Evolutionary conservation across 352 stramenopile genomes (phyloP).

Genomic region (Pythium myriotylum): DNA sequence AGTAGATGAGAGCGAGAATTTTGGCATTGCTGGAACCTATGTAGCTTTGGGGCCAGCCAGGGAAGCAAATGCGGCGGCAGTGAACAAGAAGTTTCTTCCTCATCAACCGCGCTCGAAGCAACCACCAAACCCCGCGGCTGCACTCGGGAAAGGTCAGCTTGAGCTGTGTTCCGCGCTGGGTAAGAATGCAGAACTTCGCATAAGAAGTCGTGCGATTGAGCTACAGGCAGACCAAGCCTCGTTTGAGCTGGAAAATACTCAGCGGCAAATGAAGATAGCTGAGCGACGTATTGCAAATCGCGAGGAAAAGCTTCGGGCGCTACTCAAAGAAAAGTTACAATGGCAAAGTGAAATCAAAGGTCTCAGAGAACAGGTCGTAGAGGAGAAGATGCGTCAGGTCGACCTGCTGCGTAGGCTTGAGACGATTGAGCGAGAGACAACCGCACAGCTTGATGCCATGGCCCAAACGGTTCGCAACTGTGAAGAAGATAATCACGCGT

Average conservation of each 20-base stretch:
- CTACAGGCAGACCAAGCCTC: constrained; percentile 46
- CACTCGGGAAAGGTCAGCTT: constrained; percentile 48
- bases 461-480: constrained; percentile 32
- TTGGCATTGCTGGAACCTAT: constrained; percentile 16
- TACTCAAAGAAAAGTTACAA: constrained; percentile 74
- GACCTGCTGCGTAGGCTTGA: constrained; percentile 64
- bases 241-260: constrained; percentile 48
- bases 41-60: constrained; percentile 6
- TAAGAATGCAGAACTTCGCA: constrained; percentile 68
- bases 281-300: constrained; percentile 58
- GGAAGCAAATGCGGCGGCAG: constrained; percentile 18
- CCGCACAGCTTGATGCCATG: constrained; percentile 39
- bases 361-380: constrained; percentile 55
- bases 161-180: constrained; percentile 60
- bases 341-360: constrained; percentile 70
- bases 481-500: constrained; percentile 49
- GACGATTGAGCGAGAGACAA: constrained; percentile 45
- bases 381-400: constrained; percentile 77
- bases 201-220: constrained; percentile 57
- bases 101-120: constrained; percentile 20
- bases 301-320: constrained; percentile 58
- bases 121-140: constrained; percentile 9
- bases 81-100: constrained; percentile 20
- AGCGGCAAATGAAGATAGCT: constrained; percentile 62
- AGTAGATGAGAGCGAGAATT: constrained; percentile 32